These are phyloP conservation scores for Hymenoscyphus repandus DNA, from an alignment of 2,329 filamentous ascomycete genomes.

Conservation along the genomic window DNA sequence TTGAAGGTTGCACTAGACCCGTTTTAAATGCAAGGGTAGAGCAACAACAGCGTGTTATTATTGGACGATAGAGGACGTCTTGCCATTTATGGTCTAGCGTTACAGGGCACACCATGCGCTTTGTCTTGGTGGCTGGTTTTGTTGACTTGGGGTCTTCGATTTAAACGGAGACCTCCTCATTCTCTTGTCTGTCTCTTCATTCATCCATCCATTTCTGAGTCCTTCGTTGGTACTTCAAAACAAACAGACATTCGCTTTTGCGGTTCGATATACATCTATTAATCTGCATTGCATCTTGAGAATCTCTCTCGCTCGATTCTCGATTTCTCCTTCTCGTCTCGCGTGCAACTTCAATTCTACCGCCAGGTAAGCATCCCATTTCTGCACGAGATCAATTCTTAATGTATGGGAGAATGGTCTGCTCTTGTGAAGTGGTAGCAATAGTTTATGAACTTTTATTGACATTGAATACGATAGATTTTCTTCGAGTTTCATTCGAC, in stretches of 20 bases:
- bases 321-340: neutral
- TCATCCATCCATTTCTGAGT: neutral
- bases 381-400: neutral
- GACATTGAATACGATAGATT: neutral
- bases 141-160: neutral
- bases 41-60: too few relatives aligned
- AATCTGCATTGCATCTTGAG: constrained; percentile 5
- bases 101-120: too few relatives aligned
- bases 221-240: constrained; percentile 1
- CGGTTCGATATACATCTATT: neutral
- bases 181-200: neutral
- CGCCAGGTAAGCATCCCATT: neutral
- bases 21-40: too few relatives aligned
- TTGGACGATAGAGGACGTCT: too few relatives aligned
- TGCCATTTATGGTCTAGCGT: neutral
- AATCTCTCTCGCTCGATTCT: constrained; percentile 15
- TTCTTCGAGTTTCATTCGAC: neutral
- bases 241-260: constrained; percentile 2
- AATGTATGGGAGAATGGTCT: too few relatives aligned
- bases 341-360: neutral
- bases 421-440: too few relatives aligned
- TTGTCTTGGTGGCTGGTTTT: neutral
- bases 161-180: neutral
- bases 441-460: neutral
- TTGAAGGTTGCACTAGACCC: too few relatives aligned